Percentiles rank a stretch among this genome's conserved stretches.
Evolutionary conservation across 2,329 filamentous ascomycete species (phyloP).

Genomic region (Ceratocystis cacaofunesta): DNA sequence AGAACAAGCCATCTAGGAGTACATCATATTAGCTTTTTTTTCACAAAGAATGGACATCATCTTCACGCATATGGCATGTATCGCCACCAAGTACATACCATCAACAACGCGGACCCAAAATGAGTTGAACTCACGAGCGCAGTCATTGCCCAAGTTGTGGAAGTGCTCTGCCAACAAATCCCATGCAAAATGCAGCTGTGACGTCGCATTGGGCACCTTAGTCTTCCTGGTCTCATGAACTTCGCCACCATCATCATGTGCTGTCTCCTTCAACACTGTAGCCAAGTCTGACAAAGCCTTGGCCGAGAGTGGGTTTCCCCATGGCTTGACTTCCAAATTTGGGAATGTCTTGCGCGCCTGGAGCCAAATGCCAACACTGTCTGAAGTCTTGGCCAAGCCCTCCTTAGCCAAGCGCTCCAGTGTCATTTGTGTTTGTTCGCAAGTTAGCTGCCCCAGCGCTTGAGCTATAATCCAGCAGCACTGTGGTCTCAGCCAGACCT

Average conservation of each 20-base stretch:
- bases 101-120: constrained; percentile 85
- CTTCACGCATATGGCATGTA: neutral
- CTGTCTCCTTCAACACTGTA: constrained; percentile 64
- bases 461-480: constrained; percentile 72
- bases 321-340: constrained; percentile 49
- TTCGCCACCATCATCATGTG: constrained; percentile 31
- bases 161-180: constrained; percentile 53
- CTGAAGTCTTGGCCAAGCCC: constrained; percentile 63
- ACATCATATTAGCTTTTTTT: neutral
- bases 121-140: constrained; percentile 44
- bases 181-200: constrained; percentile 80
- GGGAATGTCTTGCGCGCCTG: constrained; percentile 50
- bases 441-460: constrained; percentile 47
- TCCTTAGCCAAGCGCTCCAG: constrained; percentile 47
- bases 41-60: neutral
- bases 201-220: constrained; percentile 60
- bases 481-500: constrained; percentile 78
- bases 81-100: constrained; percentile 38
- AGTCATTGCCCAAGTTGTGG: constrained; percentile 25
- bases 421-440: constrained; percentile 44
- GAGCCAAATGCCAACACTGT: constrained; percentile 83
- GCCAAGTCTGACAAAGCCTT: constrained; percentile 55
- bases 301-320: constrained; percentile 60
- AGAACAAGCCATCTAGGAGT: constrained; percentile 61
- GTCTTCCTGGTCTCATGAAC: constrained; percentile 28